These are phyloP conservation scores for Magnusiomyces tetraspermus DNA, from an alignment of 1,139 yeast species.

Conservation along the genomic window DNA sequence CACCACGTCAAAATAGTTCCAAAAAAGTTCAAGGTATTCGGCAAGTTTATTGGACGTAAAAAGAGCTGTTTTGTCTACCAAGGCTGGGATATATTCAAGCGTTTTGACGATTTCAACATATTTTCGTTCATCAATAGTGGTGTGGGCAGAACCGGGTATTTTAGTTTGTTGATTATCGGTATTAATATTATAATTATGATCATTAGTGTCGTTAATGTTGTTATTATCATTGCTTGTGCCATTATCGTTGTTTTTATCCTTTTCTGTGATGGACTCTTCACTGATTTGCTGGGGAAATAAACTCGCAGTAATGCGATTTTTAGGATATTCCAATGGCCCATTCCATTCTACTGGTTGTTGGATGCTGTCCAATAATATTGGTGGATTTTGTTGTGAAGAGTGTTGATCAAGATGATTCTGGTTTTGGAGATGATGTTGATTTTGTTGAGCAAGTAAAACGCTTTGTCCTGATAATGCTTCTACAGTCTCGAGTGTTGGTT, in stretches of 20 bases:
- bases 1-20: slow-evolving; percentile 30
- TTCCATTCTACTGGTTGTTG: too few relatives aligned
- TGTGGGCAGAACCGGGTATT: too few relatives aligned
- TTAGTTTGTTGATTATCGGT: too few relatives aligned
- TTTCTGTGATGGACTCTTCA: too few relatives aligned
- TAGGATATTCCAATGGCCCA: too few relatives aligned
- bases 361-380: too few relatives aligned
- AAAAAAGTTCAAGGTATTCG: slow-evolving; percentile 25
- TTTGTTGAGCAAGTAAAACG: background rate
- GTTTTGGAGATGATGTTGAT: slow-evolving; percentile 4
- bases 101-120: slow-evolving; percentile 9
- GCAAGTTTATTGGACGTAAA: slow-evolving; percentile 17
- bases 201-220: background rate
- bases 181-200: too few relatives aligned
- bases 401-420: slow-evolving; percentile 6
- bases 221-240: background rate
- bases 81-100: slow-evolving; percentile 16
- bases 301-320: too few relatives aligned
- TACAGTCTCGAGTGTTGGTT: background rate
- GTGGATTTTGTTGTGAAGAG: too few relatives aligned
- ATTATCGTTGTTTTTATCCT: too few relatives aligned
- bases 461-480: background rate
- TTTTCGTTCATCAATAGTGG: background rate
- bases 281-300: too few relatives aligned
- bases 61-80: slow-evolving; percentile 14